phyloP scores from a whole-genome alignment of 2,329 filamentous ascomycete genomes.

The Talaromyces sp. region DNA sequence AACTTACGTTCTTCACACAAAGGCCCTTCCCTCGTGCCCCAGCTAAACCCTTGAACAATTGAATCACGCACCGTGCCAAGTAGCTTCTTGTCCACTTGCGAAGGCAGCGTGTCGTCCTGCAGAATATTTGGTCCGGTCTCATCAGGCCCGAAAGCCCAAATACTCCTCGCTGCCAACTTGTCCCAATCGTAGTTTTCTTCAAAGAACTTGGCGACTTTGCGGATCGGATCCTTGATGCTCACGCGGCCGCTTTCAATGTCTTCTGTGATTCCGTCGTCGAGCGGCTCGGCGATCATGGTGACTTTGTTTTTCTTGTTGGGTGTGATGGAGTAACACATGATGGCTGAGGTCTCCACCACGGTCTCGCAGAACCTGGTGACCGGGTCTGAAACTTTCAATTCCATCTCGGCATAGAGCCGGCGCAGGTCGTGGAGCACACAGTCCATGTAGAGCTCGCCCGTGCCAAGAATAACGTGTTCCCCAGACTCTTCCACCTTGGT shows the following conservation, averaged over 20 bases:
- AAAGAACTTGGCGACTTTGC: conserved; percentile 93
- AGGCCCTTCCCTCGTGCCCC: conserved; percentile 92
- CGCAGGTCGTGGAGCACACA: conserved; percentile 94
- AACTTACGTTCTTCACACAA: conserved; percentile 92
- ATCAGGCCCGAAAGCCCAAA: conserved; percentile 97
- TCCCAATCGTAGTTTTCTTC: conserved; percentile 98
- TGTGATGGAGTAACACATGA: conserved; percentile 95
- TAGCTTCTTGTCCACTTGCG: conserved; percentile 89
- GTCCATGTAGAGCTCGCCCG: conserved; percentile 99
- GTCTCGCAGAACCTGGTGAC: conserved; percentile 98
- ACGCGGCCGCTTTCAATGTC: conserved; percentile 91
- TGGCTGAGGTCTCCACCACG: conserved; percentile 92
- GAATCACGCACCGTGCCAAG: conserved; percentile 84
- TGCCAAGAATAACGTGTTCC: conserved; percentile 91
- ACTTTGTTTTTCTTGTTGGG: conserved; percentile 99
- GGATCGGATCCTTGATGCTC: conserved; percentile 85
- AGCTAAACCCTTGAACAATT: conserved; percentile 92
- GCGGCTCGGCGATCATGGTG: conserved; percentile 94
- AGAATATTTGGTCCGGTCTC: conserved; percentile 93
- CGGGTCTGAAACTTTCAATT: conserved; percentile 96
- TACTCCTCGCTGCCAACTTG: conserved; percentile 84
- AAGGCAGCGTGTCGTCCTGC: conserved; percentile 91
- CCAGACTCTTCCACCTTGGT: conserved; percentile 98
- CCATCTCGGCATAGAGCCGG: conserved; percentile 95
- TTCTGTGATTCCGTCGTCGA: conserved; percentile 89